A percentile compares a stretch with the other conserved stretches of the same genome.
phyloP scores from a whole-genome alignment of 352 stramenopile genomes.

The Pythium phragmiticola region DNA sequence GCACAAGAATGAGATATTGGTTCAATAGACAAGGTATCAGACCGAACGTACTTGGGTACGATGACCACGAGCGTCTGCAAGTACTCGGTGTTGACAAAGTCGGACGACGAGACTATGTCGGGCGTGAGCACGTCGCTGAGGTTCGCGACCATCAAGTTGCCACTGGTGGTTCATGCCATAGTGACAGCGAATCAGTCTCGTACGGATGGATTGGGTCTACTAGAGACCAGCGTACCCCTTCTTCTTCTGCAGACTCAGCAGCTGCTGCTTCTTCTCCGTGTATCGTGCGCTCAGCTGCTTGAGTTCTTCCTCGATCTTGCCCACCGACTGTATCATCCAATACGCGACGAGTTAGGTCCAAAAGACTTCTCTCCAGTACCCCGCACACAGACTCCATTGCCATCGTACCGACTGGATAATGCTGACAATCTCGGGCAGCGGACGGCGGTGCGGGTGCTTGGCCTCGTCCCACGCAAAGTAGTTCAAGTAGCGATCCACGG shows the following conservation, averaged over 20 bases:
- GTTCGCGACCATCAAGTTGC: slow-evolving; percentile 94
- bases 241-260: slow-evolving; percentile 91
- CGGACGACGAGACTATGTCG: slow-evolving; percentile 82
- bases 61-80: slow-evolving; percentile 96
- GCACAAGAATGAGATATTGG: background rate
- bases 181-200: no score
- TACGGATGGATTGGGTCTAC: no score
- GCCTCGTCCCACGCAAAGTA: slow-evolving; percentile 98
- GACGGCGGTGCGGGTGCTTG: slow-evolving; percentile 95
- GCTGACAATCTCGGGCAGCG: slow-evolving; percentile 95
- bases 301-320: slow-evolving; percentile 97
- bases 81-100: slow-evolving; percentile 97
- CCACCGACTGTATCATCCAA: slow-evolving; percentile 55
- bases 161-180: slow-evolving; percentile 30
- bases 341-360: background rate
- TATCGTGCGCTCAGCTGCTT: slow-evolving; percentile 94
- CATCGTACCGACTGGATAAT: slow-evolving; percentile 89
- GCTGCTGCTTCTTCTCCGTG: slow-evolving; percentile 92
- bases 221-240: slow-evolving; percentile 55
- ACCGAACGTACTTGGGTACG: slow-evolving; percentile 79
- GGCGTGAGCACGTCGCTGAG: slow-evolving; percentile 94
- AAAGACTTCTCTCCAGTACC: background rate
- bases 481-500: slow-evolving; percentile 93
- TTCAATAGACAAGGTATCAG: background rate
- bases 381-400: no score